Evolutionary conservation across 768 basidiomycete species (phyloP), one percentile per base, ranked within the genome.

Genomic region (Rubroboletus pulcherrimus): DNA sequence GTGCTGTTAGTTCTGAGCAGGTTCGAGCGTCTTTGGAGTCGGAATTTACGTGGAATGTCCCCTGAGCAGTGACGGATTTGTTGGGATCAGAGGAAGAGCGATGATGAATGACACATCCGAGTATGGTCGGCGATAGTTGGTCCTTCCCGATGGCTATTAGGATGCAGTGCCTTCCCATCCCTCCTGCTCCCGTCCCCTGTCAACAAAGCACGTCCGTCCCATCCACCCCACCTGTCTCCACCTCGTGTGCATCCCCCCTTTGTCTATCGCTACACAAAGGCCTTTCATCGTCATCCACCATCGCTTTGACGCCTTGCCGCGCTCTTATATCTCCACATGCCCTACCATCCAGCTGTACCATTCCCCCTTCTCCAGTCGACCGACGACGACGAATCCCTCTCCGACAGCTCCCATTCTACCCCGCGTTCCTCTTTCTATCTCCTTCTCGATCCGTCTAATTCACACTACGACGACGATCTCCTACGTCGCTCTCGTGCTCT

Each of bases 201-300:
- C 39, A 42, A 44, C 54, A 57, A 60, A 63, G 53, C 50, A 39
- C 44, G 45, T 21, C 44, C 45, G 19, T 21, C 37, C 24, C 44
- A 11, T 38, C 48, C 53, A 24, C 44, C 21, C 2, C 34, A 34
- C 24, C 42, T 5, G 4, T 9, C 19, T 46, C 49, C 47, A 39
- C 55, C 52, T 31, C 50, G 55, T 58, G 37, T 26, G 12, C 49
- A 21, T 30, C 24, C 37, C 15, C 64, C 65, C 63, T 59, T 71
- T 71, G 64, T 72, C 35, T 3, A 7, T 33, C 6, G 7, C 40
- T n/a, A 53, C 59, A 70, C 68, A 71, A 71, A 70, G 70, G 55
- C 34, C 52, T 47, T 56, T 66, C 48, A 46, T 48, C 29, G 35
- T 65, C 42, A 1, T 62, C 62, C 61, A 61, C 62, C 4, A 2